Percentiles rank a stretch among this genome's conserved stretches.
phyloP scores from a whole-genome alignment of 805 yeast species.

The Starmerella vitae region DNA sequence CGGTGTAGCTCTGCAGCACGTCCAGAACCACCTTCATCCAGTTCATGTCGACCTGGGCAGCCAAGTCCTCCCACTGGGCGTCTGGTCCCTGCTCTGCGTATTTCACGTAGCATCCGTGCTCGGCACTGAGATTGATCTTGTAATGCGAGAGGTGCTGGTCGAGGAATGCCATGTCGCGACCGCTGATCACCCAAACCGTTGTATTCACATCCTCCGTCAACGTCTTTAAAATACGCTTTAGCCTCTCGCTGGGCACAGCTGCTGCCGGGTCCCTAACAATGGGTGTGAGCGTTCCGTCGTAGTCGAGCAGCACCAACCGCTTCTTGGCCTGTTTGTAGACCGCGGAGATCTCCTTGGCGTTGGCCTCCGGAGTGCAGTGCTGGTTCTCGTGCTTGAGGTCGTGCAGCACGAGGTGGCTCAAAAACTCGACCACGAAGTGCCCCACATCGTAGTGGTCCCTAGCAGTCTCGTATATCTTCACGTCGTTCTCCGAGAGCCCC shows the following conservation, averaged over 20 bases:
- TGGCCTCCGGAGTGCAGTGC: constrained; percentile 68
- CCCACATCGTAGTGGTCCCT: constrained; percentile 54
- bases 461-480: constrained; percentile 45
- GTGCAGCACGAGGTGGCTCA: constrained; percentile 32
- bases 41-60: constrained; percentile 74
- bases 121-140: constrained; percentile 76
- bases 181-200: constrained; percentile 88
- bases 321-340: constrained; percentile 48
- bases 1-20: constrained; percentile 62
- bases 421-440: constrained; percentile 58
- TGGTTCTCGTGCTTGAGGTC: constrained; percentile 31
- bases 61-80: constrained; percentile 66
- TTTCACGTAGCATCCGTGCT: constrained; percentile 92
- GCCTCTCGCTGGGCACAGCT: constrained; percentile 76
- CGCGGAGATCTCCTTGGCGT: constrained; percentile 49
- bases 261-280: constrained; percentile 97
- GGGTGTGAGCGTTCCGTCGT: constrained; percentile 95
- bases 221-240: constrained; percentile 44
- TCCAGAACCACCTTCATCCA: constrained; percentile 82
- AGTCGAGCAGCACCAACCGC: constrained; percentile 80
- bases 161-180: constrained; percentile 82
- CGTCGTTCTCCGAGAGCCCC: constrained; percentile 9
- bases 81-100: constrained; percentile 36
- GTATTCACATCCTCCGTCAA: constrained; percentile 66
- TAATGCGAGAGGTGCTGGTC: constrained; percentile 76